These are phyloP conservation scores for Cairneyella variabilis DNA, from an alignment of 495 filamentous ascomycete species.

Conservation along the genomic window DNA sequence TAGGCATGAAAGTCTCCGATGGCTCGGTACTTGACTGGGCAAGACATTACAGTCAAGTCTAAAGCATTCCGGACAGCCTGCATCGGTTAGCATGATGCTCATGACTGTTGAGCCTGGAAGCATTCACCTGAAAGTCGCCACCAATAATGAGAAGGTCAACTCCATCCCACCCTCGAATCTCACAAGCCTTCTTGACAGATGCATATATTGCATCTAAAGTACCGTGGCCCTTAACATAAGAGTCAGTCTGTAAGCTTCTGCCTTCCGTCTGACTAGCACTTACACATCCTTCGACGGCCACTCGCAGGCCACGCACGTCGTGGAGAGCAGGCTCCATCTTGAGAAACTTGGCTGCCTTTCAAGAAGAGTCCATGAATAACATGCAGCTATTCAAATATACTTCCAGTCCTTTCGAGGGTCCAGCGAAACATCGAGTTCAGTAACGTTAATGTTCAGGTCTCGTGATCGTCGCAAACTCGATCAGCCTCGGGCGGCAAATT, in stretches of 20 bases:
- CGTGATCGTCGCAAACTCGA: too few species aligned
- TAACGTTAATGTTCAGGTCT: too few species aligned
- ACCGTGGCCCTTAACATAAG: slow-evolving; percentile 69
- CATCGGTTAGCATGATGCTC: slow-evolving; percentile 23
- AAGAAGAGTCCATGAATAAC: background rate
- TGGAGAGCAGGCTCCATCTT: slow-evolving; percentile 17
- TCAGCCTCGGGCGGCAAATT: too few species aligned
- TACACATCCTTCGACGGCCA: slow-evolving; percentile 79
- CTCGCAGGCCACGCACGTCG: slow-evolving; percentile 40
- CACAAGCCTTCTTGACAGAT: slow-evolving; percentile 57
- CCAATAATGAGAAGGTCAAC: slow-evolving; percentile 85
- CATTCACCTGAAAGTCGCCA: slow-evolving; percentile 77
- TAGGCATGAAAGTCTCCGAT: slow-evolving; percentile 92
- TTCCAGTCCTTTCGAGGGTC: too few species aligned
- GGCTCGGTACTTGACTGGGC: slow-evolving; percentile 75
- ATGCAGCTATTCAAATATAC: too few species aligned
- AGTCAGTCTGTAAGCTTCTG: slow-evolving; percentile 7
- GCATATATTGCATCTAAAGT: slow-evolving; percentile 87
- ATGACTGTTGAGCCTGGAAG: background rate
- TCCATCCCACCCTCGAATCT: slow-evolving; percentile 65
- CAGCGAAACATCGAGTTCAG: too few species aligned
- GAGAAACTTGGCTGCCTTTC: background rate
- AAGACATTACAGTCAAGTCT: slow-evolving; percentile 82
- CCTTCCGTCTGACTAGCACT: too few species aligned
- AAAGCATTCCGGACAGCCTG: slow-evolving; percentile 82